A percentile compares a stretch with the other conserved stretches of the same genome.
Evolutionary conservation across 768 basidiomycete species (phyloP).

Genomic region (Rubroboletus satanas): DNA sequence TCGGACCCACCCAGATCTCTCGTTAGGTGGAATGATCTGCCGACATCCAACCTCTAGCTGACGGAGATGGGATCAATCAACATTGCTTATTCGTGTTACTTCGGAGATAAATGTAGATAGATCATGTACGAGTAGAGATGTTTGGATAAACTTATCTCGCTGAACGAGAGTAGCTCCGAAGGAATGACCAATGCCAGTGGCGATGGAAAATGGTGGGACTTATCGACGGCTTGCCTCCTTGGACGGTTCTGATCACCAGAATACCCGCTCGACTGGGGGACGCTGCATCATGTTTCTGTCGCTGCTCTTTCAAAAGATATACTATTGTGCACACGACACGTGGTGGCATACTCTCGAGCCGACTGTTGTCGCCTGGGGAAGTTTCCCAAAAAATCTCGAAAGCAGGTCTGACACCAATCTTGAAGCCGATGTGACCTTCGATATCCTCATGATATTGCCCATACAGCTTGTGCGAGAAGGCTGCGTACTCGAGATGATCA

Average conservation of each 20-base stretch:
- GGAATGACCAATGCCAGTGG: too few species aligned
- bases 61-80: not conserved
- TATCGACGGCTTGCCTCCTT: too few species aligned
- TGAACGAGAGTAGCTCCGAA: not conserved
- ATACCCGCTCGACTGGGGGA: too few species aligned
- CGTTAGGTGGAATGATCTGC: conserved; percentile 72
- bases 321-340: not conserved
- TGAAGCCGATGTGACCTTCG: not conserved
- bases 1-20: conserved; percentile 63
- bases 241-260: too few species aligned
- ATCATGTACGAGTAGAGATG: not conserved
- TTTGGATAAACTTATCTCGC: not conserved
- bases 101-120: not conserved
- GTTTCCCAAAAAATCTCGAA: not conserved
- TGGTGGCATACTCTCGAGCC: not conserved
- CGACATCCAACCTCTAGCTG: conserved; percentile 51
- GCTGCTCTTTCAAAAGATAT: not conserved
- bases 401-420: not conserved
- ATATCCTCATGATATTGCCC: not conserved
- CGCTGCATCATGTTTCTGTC: not conserved
- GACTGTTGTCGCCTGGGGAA: too few species aligned
- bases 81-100: not conserved
- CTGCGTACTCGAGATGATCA: not conserved
- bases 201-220: too few species aligned
- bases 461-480: not conserved